phyloP scores from a whole-genome alignment of 768 basidiomycete species.

The Phanerochaete sordida region DNA sequence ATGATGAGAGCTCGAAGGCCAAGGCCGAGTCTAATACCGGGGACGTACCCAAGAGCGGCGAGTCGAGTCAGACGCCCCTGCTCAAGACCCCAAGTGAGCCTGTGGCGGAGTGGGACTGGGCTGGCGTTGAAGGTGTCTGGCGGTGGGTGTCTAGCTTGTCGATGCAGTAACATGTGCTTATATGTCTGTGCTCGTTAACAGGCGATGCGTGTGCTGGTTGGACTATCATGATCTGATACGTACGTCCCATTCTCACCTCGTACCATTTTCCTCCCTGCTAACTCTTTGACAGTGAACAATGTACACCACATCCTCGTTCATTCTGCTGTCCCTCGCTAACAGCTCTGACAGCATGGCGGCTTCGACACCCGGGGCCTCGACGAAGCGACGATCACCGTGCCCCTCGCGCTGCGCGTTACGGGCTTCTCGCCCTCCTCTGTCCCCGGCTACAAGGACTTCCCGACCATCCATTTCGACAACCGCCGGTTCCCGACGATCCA shows the following conservation, averaged over 20 bases:
- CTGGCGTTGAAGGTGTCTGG: constrained; percentile 24
- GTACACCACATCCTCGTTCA: constrained; percentile 5
- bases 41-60: not conserved
- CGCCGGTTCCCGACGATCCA: constrained; percentile 34
- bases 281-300: constrained; percentile 8
- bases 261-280: not conserved
- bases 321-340: not conserved
- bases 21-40: not conserved
- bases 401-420: constrained; percentile 40
- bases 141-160: constrained; percentile 9
- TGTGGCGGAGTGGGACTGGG: constrained; percentile 21
- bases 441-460: constrained; percentile 30
- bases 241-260: not conserved
- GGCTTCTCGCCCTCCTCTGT: constrained; percentile 22
- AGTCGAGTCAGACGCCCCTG: not conserved
- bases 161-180: not conserved
- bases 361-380: constrained; percentile 18
- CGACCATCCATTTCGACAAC: constrained; percentile 44
- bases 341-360: constrained; percentile 1
- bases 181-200: not conserved
- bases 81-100: not conserved
- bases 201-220: constrained; percentile 24
- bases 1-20: not conserved
- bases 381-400: constrained; percentile 53
- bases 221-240: constrained; percentile 19